These are phyloP conservation scores for Nicotiana paniculata DNA, from an alignment of 257 asterid species.

Conservation along the genomic window DNA sequence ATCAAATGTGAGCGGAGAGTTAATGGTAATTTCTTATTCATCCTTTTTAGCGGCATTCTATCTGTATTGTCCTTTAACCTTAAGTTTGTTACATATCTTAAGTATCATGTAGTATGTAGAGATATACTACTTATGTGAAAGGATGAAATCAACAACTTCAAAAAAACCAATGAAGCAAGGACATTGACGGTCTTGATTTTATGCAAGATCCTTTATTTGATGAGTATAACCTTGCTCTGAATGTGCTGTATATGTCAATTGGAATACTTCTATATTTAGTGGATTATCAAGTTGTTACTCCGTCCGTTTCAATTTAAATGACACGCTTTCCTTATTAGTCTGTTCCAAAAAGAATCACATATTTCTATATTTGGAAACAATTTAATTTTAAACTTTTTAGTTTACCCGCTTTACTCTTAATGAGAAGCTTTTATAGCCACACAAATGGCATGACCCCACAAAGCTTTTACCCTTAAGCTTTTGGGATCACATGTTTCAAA, in stretches of 20 bases:
- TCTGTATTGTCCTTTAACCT: neutral
- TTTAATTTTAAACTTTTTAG: too few relatives aligned
- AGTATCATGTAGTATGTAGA: neutral
- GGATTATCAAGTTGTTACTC: neutral
- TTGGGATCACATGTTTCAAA: too few relatives aligned
- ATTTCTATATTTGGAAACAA: too few relatives aligned
- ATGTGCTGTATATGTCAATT: neutral
- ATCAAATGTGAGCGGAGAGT: slow-evolving; percentile 76
- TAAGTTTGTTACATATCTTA: neutral
- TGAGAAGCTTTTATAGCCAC: too few relatives aligned
- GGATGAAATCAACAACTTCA: neutral
- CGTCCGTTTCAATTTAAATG: too few relatives aligned
- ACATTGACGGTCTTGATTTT: neutral
- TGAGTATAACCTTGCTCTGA: neutral
- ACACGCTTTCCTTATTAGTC: too few relatives aligned
- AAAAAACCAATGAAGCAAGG: neutral
- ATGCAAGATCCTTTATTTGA: neutral
- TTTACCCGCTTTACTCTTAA: too few relatives aligned
- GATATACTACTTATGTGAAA: neutral
- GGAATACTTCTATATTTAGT: neutral
- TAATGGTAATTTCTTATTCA: slow-evolving; percentile 38
- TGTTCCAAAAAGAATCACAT: too few relatives aligned
- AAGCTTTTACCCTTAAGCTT: too few relatives aligned
- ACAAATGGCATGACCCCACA: too few relatives aligned
- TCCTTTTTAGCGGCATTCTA: neutral